phyloP scores from a whole-genome alignment of 164 flowering plant genomes.

The Aristolochia fimbriata region DNA sequence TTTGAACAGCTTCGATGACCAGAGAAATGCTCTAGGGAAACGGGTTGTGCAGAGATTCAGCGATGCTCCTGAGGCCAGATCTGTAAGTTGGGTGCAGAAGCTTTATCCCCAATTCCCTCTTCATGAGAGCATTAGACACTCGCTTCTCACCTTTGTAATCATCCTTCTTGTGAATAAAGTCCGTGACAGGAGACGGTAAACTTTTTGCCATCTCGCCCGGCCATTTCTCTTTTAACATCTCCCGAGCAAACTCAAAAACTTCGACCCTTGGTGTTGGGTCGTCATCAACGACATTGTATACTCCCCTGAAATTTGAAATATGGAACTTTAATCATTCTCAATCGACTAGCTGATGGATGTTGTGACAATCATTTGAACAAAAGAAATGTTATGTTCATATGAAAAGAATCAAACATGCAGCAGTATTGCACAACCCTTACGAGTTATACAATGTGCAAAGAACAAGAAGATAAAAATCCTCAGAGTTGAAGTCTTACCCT shows the following conservation, averaged over 20 bases:
- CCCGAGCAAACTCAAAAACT: slow-evolving; percentile 60
- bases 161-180: slow-evolving; percentile 1
- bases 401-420: too few species aligned
- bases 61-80: slow-evolving; percentile 59
- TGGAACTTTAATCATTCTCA: neutral
- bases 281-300: slow-evolving; percentile 81
- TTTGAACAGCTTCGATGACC: neutral
- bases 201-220: slow-evolving; percentile 24
- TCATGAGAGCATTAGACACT: slow-evolving; percentile 62
- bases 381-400: too few species aligned
- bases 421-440: too few species aligned
- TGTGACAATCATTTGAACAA: too few species aligned
- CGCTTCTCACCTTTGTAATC: slow-evolving; percentile 42
- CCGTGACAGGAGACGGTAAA: slow-evolving; percentile 1
- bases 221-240: slow-evolving; percentile 48
- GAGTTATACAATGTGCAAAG: neutral
- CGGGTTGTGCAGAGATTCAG: slow-evolving; percentile 30
- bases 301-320: slow-evolving; percentile 30
- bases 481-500: slow-evolving; percentile 23
- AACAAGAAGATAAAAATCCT: neutral
- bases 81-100: slow-evolving; percentile 65
- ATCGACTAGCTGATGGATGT: too few species aligned
- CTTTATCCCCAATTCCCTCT: slow-evolving; percentile 57
- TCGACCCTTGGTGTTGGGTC: slow-evolving; percentile 72
- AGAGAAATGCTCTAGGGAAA: neutral